Evolutionary conservation across 768 basidiomycete genomes (phyloP), one percentile per base, ranked within the genome.

Genomic region (Hericium coralloides): DNA sequence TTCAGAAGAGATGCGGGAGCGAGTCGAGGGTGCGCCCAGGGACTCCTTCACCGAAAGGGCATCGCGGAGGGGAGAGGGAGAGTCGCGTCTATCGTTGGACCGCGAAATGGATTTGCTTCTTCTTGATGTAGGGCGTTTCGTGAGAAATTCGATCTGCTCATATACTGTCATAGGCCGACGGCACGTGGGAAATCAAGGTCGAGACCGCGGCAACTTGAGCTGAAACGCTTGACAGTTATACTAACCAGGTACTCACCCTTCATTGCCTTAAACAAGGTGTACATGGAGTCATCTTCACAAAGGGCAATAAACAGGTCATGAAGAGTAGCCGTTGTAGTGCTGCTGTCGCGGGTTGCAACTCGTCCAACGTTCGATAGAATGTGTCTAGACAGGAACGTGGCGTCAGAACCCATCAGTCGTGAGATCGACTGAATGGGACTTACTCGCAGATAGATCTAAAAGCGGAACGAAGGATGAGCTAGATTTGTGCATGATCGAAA

Each of bases 201-300:
- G 38, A 49, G 61, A 61, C 45, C 47, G n/a, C 38, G 49, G 52
- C 49, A 49, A 1, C 22, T 17, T 45, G 43, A 45, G 22, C 22
- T 22, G 52, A 53, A 59, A 31, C 12, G 39, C 50, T 18, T 39
- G 41, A 37, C 25, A 25, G 17, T 18, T n/a, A 45, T 36, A 23
- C 12, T 37, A 36, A 3, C 48, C 18, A 38, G 9, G 26, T 12
- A 70, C 78, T 61, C 61, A 91, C 94, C 88, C 74, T 88, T 82
- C 89, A 95, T 89, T 22, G 80, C 77, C 71, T 84, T 90, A 73
- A 95, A 94, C 58, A 89, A 77, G 25, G 80, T 81, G 72, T 92
- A 97, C 50, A 95, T 81, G 50, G 84, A 76, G 62, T 90, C 85
- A 70, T 97, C 95, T 71, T 97, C 95, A 59, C 91, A 93, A 15